Conservation (phyloP, 2,329 filamentous ascomycete genomes). For the Scedosporium boydii region DNA sequence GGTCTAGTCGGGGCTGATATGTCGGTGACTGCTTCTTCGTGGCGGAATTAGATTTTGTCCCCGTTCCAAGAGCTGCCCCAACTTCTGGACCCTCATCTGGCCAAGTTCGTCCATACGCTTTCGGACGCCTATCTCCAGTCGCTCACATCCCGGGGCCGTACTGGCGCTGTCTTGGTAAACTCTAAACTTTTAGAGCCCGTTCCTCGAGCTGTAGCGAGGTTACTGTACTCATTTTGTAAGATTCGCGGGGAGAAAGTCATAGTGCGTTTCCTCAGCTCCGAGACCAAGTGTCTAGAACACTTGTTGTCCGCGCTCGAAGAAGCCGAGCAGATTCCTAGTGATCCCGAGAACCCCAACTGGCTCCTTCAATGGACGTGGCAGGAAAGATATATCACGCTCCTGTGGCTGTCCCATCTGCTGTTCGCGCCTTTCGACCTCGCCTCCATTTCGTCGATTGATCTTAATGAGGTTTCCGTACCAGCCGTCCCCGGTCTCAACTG, state of each 20-base stretch:
- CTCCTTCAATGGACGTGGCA: conserved; percentile 60
- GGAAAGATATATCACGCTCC: conserved; percentile 74
- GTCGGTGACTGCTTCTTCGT: conserved; percentile 14
- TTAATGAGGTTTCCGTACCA: conserved; percentile 34
- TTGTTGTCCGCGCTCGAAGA: conserved; percentile 68
- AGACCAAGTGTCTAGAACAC: conserved; percentile 74
- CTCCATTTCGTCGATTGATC: conserved; percentile 62
- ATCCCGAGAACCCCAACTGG: conserved; percentile 10
- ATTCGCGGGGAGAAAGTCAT: conserved; percentile 90
- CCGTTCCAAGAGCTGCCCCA: conserved; percentile 94
- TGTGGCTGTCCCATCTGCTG: conserved; percentile 79
- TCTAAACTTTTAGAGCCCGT: conserved; percentile 42
- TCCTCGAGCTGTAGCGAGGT: conserved; percentile 61
- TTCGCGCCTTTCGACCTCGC: conserved; percentile 84
- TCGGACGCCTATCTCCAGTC: conserved; percentile 67
- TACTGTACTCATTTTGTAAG: conserved; percentile 90
- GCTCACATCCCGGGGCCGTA: conserved; percentile 36
- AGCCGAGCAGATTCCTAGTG: conserved; percentile 24
- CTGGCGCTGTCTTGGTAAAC: conserved; percentile 22
- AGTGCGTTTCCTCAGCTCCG: conserved; percentile 81
- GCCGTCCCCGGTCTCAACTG: conserved; percentile 41
- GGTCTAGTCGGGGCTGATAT: conserved; percentile 4
- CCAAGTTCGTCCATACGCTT: conserved; percentile 63
- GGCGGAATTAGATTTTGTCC: conserved; percentile 50
- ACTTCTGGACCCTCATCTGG: conserved; percentile 76